These are phyloP conservation scores for Blakeslea trispora DNA, from an alignment of 371 early-diverging fungal genomes.

Conservation along the genomic window DNA sequence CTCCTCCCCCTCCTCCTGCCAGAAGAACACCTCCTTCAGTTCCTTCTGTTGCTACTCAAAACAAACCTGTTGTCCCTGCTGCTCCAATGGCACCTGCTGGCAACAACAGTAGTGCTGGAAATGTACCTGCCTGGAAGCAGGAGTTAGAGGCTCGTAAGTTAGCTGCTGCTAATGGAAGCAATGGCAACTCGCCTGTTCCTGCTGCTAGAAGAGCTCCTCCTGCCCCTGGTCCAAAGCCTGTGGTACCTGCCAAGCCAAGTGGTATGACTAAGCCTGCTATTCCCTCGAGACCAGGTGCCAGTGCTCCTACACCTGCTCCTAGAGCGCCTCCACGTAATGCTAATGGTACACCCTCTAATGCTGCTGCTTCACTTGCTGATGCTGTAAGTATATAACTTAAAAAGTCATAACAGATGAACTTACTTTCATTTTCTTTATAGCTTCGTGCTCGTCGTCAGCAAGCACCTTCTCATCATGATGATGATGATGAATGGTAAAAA, in stretches of 20 bases:
- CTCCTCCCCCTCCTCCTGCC: conserved; percentile 52
- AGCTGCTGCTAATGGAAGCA: conserved; percentile 21
- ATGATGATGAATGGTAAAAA: conserved; percentile 23
- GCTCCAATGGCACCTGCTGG: not conserved
- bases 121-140: conserved; percentile 56
- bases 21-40: conserved; percentile 32
- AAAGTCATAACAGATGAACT: too few species aligned
- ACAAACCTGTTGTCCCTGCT: not conserved
- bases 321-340: conserved; percentile 47
- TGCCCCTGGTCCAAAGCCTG: conserved; percentile 52
- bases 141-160: conserved; percentile 54
- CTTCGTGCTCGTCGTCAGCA: conserved; percentile 34
- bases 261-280: conserved; percentile 45
- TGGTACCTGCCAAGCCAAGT: conserved; percentile 50
- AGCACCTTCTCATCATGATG: conserved; percentile 21
- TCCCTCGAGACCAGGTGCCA: conserved; percentile 47
- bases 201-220: conserved; percentile 53
- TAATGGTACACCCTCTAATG: conserved; percentile 35
- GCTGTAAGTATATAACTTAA: conserved; percentile 37
- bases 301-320: conserved; percentile 36
- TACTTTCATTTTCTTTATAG: conserved; percentile 8
- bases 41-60: not conserved
- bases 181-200: conserved; percentile 41
- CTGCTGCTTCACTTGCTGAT: conserved; percentile 49
- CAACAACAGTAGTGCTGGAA: conserved; percentile 7